phyloP scores from a whole-genome alignment of 177 flowering plant genomes.

The Vitis hybrid region DNA sequence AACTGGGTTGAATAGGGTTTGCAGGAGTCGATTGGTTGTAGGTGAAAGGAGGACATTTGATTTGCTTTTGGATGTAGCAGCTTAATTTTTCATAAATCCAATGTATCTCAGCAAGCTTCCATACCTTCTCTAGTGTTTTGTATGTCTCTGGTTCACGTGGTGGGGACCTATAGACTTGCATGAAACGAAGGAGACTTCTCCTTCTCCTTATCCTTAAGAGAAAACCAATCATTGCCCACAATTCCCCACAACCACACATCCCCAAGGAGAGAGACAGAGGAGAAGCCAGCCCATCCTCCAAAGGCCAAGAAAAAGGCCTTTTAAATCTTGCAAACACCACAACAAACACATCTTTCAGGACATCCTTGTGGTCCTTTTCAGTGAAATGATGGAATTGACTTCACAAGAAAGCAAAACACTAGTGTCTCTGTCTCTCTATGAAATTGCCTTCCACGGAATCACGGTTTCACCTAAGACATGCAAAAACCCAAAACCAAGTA shows the following conservation, averaged over 20 bases:
- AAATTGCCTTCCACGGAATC: no score
- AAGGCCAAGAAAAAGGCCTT: no score
- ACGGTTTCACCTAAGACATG: background rate
- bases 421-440: background rate
- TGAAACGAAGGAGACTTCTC: slow-evolving; percentile 11
- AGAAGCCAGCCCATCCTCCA: background rate
- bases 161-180: slow-evolving; percentile 12
- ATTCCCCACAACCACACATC: slow-evolving; percentile 24
- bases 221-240: slow-evolving; percentile 34
- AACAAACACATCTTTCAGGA: slow-evolving; percentile 3
- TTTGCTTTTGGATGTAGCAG: background rate
- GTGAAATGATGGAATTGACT: slow-evolving; percentile 12
- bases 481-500: slow-evolving; percentile 13
- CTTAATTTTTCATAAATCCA: background rate
- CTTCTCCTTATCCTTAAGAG: slow-evolving; percentile 11
- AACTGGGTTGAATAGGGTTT: background rate
- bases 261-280: background rate
- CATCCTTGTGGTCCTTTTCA: slow-evolving; percentile 5
- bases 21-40: background rate
- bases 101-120: background rate
- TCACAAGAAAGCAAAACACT: slow-evolving; percentile 11
- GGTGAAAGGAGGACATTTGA: background rate
- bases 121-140: background rate
- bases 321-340: background rate
- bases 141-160: slow-evolving; percentile 24